These are phyloP conservation scores for Xerocomus spinulosus DNA, from an alignment of 768 basidiomycete genomes.

Conservation along the genomic window DNA sequence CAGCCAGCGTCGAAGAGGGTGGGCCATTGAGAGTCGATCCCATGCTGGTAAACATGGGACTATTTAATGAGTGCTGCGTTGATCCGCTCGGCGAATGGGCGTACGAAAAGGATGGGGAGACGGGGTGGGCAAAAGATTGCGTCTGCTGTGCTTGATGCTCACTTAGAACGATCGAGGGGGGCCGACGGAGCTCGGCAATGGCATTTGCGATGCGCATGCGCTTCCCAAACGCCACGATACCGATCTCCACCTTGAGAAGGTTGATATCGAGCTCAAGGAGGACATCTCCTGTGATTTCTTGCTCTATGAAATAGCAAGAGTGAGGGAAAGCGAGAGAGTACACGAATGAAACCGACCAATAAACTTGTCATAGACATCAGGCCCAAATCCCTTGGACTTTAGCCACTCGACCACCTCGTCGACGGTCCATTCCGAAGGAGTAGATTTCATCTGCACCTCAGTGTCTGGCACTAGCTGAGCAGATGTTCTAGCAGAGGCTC, in stretches of 20 bases:
- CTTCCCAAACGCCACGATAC: constrained; percentile 91
- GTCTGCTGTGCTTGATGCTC: constrained; percentile 38
- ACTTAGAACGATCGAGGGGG: constrained; percentile 57
- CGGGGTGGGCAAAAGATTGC: constrained; percentile 25
- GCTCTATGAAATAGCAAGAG: constrained; percentile 50
- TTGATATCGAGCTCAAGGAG: constrained; percentile 90
- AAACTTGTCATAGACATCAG: constrained; percentile 79
- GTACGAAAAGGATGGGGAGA: constrained; percentile 30
- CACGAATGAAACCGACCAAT: constrained; percentile 50
- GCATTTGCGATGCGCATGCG: constrained; percentile 91
- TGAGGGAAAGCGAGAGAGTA: not conserved
- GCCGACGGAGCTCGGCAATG: constrained; percentile 79
- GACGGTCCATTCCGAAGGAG: constrained; percentile 75
- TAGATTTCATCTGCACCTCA: constrained; percentile 29
- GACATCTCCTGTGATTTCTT: constrained; percentile 98
- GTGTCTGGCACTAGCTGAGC: constrained; percentile 18
- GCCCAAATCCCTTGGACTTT: constrained; percentile 77
- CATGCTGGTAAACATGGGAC: constrained; percentile 34
- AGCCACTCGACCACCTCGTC: constrained; percentile 91
- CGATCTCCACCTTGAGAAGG: constrained; percentile 89
- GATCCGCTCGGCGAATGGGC: constrained; percentile 37
- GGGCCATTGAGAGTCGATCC: constrained; percentile 24
- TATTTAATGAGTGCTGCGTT: constrained; percentile 42
- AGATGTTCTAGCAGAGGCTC: constrained; percentile 19
- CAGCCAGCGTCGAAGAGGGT: constrained; percentile 20